These are phyloP conservation scores for Podospora tetraspora DNA, from an alignment of 495 filamentous ascomycete genomes.

Conservation along the genomic window DNA sequence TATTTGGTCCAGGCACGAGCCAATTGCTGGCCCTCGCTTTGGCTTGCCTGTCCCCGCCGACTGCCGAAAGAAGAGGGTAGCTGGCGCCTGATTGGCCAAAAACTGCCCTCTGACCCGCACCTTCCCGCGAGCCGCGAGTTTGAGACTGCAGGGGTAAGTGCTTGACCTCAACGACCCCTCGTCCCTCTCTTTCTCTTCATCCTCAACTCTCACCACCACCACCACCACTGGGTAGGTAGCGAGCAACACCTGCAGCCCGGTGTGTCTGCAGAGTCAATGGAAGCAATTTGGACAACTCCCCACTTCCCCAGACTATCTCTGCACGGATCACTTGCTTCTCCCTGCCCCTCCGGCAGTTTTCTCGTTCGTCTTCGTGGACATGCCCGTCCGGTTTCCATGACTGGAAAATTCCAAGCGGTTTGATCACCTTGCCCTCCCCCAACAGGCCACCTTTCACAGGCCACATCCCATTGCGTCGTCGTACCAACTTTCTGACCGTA, in stretches of 20 bases:
- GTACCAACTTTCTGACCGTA: conserved; percentile 9
- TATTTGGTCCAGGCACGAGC: conserved; percentile 3
- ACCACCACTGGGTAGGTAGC: neutral
- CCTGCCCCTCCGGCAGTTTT: conserved; percentile 2
- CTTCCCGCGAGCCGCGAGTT: conserved; percentile 14
- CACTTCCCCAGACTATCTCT: conserved; percentile 15
- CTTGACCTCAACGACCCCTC: neutral
- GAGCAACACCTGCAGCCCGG: neutral
- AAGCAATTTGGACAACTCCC: neutral
- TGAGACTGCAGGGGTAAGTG: conserved; percentile 6
- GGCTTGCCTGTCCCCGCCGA: conserved; percentile 5
- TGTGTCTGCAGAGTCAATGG: neutral
- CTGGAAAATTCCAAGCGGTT: conserved; percentile 16
- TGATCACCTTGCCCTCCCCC: conserved; percentile 21
- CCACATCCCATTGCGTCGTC: conserved; percentile 7
- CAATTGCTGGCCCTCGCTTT: conserved; percentile 10
- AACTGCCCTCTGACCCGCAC: neutral
- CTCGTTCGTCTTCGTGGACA: conserved; percentile 9
- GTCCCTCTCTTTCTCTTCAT: conserved; percentile 1
- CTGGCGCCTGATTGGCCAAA: neutral
- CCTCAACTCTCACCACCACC: neutral
- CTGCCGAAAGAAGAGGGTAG: conserved; percentile 4
- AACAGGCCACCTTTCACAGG: conserved; percentile 11
- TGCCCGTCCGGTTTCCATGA: conserved; percentile 13
- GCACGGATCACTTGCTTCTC: conserved; percentile 11